Conservation (phyloP, 768 basidiomycete species). For the Symmetrospora coprosmae region DNA sequence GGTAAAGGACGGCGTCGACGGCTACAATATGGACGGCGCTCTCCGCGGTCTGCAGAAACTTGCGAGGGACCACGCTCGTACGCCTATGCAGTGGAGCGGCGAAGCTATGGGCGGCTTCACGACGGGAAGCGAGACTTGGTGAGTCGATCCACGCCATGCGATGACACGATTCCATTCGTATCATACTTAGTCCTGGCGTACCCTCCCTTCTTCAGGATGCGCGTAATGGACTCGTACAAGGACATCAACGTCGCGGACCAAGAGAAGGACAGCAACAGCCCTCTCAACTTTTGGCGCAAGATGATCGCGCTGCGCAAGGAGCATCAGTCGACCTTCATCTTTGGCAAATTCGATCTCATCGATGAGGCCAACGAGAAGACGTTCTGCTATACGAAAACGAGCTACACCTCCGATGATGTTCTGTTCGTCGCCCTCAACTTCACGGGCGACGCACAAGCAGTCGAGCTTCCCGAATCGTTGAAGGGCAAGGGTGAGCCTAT, state of each 20-base stretch:
- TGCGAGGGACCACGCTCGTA: conserved; percentile 51
- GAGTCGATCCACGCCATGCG: background rate
- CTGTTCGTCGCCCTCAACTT: background rate
- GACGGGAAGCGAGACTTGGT: background rate
- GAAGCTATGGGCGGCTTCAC: background rate
- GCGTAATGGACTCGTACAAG: conserved; percentile 23
- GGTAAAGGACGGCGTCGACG: background rate
- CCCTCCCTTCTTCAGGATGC: conserved; percentile 3
- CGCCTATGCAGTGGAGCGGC: conserved; percentile 42
- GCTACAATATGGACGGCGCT: background rate
- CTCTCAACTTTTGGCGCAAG: conserved; percentile 49
- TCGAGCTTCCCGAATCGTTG: background rate
- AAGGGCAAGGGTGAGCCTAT: too few relatives aligned
- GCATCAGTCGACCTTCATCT: conserved; percentile 49
- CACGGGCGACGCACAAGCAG: background rate
- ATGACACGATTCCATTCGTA: too few relatives aligned
- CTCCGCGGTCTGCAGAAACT: conserved; percentile 22
- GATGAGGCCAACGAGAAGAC: conserved; percentile 43
- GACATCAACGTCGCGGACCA: conserved; percentile 41
- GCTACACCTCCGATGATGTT: too few relatives aligned
- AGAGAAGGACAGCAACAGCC: conserved; percentile 43
- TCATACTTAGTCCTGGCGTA: too few relatives aligned
- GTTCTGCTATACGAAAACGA: conserved; percentile 46
- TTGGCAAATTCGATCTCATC: conserved; percentile 49
- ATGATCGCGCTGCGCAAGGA: conserved; percentile 46